Percentiles rank a stretch among this genome's conserved stretches.
These are phyloP conservation scores for Bipolaris oryzae DNA, from an alignment of 2,329 filamentous ascomycete genomes.

Conservation along the genomic window DNA sequence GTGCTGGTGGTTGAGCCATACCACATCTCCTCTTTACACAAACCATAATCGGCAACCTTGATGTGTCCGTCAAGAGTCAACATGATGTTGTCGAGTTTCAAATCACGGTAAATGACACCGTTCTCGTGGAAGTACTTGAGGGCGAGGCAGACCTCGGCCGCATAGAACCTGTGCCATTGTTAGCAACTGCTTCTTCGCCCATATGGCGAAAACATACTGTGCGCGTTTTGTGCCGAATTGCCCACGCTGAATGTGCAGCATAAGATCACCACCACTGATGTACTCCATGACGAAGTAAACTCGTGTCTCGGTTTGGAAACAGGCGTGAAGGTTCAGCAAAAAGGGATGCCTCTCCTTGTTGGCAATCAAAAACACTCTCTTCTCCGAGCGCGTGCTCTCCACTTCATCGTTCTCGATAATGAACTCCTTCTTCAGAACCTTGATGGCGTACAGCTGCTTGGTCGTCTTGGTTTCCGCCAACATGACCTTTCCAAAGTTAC, in stretches of 20 bases:
- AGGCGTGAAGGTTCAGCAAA: conserved; percentile 91
- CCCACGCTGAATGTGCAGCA: conserved; percentile 97
- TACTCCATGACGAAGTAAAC: conserved; percentile 99
- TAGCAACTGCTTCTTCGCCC: conserved; percentile 11
- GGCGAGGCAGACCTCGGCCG: conserved; percentile 93
- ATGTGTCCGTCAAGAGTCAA: conserved; percentile 95
- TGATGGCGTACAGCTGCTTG: conserved; percentile 94
- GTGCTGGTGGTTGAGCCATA: conserved; percentile 96
- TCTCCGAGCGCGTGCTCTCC: conserved; percentile 95
- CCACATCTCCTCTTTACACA: conserved; percentile 99
- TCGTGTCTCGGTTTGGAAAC: conserved; percentile 97
- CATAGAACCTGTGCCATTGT: conserved; percentile 74
- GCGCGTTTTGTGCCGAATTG: conserved; percentile 95
- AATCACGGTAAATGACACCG: conserved; percentile 90
- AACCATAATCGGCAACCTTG: conserved; percentile 97
- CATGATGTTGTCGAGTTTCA: conserved; percentile 87
- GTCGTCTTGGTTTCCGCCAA: conserved; percentile 93
- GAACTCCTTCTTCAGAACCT: conserved; percentile 99
- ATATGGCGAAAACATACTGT: conserved; percentile 67
- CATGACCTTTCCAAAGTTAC: conserved; percentile 99
- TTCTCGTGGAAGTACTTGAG: conserved; percentile 99
- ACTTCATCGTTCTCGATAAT: conserved; percentile 99
- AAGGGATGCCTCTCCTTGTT: conserved; percentile 98
- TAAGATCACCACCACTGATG: conserved; percentile 95
- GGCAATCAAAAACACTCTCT: conserved; percentile 94